Conservation (phyloP, 2,329 filamentous ascomycete species). For the Exophiala alcalophila region DNA sequence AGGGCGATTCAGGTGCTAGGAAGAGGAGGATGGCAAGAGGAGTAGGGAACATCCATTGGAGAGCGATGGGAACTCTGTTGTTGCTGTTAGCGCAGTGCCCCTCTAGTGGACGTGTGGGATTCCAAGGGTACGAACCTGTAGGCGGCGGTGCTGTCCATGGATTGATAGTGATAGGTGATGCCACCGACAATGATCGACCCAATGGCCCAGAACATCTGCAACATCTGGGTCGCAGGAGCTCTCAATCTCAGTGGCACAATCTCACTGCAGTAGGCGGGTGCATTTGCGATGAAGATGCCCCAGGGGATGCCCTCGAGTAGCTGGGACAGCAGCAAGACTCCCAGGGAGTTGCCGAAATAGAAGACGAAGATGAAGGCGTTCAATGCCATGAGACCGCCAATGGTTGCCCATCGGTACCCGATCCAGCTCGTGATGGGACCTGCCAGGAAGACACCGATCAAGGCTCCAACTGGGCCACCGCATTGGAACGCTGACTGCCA, state of each 20-base stretch:
- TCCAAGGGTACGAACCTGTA: conserved; percentile 47
- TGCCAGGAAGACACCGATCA: conserved; percentile 59
- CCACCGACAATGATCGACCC: conserved; percentile 60
- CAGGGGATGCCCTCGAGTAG: conserved; percentile 62
- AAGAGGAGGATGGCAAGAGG: conserved; percentile 54
- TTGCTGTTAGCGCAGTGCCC: conserved; percentile 36
- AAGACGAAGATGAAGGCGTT: conserved; percentile 61
- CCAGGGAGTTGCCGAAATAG: conserved; percentile 47
- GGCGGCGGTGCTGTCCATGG: conserved; percentile 32
- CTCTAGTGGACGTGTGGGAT: conserved; percentile 27
- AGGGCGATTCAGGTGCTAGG: conserved; percentile 52
- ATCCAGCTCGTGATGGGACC: conserved; percentile 61
- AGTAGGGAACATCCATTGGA: conserved; percentile 60
- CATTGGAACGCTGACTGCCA: conserved; percentile 61
- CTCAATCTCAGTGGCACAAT: conserved; percentile 59
- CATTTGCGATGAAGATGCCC: conserved; percentile 65
- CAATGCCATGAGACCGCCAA: conserved; percentile 54
- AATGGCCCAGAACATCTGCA: conserved; percentile 66
- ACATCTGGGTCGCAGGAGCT: conserved; percentile 58
- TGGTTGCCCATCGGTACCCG: conserved; percentile 60
- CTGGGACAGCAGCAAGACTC: conserved; percentile 53
- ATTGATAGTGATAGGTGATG: conserved; percentile 55
- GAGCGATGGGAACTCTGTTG: conserved; percentile 52
- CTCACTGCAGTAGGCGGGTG: conserved; percentile 61
- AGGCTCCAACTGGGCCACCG: conserved; percentile 56